These are phyloP conservation scores for Lactuca saligna DNA, from an alignment of 129 eudicot species.

Conservation along the genomic window DNA sequence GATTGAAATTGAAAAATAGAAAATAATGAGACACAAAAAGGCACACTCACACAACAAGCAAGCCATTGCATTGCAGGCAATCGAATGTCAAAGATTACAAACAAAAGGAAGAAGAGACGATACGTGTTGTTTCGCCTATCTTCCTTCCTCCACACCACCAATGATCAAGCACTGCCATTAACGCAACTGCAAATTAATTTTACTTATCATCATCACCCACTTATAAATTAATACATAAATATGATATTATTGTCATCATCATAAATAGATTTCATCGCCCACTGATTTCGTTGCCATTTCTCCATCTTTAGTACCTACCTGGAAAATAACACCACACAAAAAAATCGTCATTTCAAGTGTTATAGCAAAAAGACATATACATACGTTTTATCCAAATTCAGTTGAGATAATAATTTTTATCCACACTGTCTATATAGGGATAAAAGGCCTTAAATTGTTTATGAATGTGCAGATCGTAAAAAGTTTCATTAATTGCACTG, in stretches of 20 bases:
- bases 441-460: background rate
- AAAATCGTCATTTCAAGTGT: no score
- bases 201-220: conserved; percentile 24
- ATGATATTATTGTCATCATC: conserved; percentile 4
- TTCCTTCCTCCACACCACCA: conserved; percentile 23
- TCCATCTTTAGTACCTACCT: conserved; percentile 28
- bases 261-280: conserved; percentile 13
- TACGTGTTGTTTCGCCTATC: background rate
- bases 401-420: background rate
- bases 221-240: background rate
- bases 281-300: conserved; percentile 6
- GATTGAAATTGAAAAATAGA: background rate
- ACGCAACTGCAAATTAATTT: conserved; percentile 24
- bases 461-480: background rate
- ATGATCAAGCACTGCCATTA: conserved; percentile 24
- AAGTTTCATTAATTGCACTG: conserved; percentile 10
- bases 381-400: background rate
- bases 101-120: background rate
- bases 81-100: conserved; percentile 17
- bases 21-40: conserved; percentile 2
- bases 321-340: conserved; percentile 1
- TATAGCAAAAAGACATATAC: background rate
- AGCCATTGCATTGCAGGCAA: conserved; percentile 27
- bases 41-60: conserved; percentile 33
- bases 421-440: background rate